phyloP scores from a whole-genome alignment of 1,139 yeast species.

The Hansenula anomala region DNA sequence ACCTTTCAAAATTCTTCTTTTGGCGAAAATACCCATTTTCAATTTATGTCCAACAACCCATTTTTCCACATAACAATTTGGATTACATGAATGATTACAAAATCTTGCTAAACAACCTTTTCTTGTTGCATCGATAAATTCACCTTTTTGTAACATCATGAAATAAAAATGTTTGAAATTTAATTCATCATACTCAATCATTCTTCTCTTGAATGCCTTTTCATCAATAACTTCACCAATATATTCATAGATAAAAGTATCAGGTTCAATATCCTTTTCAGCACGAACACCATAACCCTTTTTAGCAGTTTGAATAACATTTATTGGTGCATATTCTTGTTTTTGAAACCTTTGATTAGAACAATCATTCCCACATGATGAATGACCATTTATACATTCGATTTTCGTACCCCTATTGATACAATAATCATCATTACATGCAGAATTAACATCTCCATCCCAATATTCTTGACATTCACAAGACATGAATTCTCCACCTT shows the following conservation, averaged over 20 bases:
- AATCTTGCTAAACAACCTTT: constrained; percentile 87
- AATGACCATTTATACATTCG: constrained; percentile 78
- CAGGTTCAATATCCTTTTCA: constrained; percentile 47
- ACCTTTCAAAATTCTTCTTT: constrained; percentile 63
- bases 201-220: constrained; percentile 61
- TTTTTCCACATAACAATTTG: constrained; percentile 92
- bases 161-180: constrained; percentile 88
- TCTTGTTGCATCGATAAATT: constrained; percentile 89
- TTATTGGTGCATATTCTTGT: constrained; percentile 63
- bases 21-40: constrained; percentile 93
- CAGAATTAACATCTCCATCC: constrained; percentile 43
- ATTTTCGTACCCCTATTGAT: constrained; percentile 88
- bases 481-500: constrained; percentile 69
- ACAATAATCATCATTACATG: constrained; percentile 88
- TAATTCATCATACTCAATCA: constrained; percentile 64
- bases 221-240: constrained; percentile 92
- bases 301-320: constrained; percentile 72
- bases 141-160: constrained; percentile 94
- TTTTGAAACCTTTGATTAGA: constrained; percentile 85
- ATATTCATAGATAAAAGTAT: constrained; percentile 81
- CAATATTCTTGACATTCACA: constrained; percentile 67
- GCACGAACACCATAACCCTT: constrained; percentile 93
- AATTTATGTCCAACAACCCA: constrained; percentile 94
- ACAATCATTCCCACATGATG: constrained; percentile 72
- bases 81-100: constrained; percentile 91